Evolutionary conservation across 2,329 filamentous ascomycete genomes (phyloP), one percentile per base, ranked within the genome.

Genomic region (Claviceps sp.): DNA sequence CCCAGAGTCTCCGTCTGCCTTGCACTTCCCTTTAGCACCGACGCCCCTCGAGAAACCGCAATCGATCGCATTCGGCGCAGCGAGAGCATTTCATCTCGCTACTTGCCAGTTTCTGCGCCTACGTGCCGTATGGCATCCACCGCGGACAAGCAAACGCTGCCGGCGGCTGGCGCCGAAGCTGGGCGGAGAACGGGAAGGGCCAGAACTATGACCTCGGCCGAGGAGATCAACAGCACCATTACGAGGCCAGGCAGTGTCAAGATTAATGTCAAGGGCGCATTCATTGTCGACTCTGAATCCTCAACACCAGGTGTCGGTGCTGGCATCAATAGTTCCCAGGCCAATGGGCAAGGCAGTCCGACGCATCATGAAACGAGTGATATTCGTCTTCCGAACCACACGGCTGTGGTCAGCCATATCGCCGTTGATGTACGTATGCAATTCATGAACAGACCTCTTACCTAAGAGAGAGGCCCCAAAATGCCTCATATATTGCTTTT

Each of bases 181-280:
- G 50, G 20, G 37, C 26, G n/a, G 38, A 34, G 26, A n/a, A 26
- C 14, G 22, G 52, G 47, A n/a, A 42, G 44, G 45, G 39, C 52
- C 38, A 59, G 63, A 45, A 65, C 65, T 29, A 64, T 65, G 63
- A 78, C 74, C 38, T 73, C 71, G 55, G 75, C 74, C 11, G 72
- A 77, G 59, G 77, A 55, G 65, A 80, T 81, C 52, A 75, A 79
- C 64, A 79, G 71, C 60, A 77, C 77, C 47, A 77, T 84, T 60
- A 77, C 71, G 50, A 77, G 79, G 59, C 80, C 80, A 2, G 80
- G 80, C 23, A 78, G 86, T 14, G 89, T 96, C 62, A 85, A 87
- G 70, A 97, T 98, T 72, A 97, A 98, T 66, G 91, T 97, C 57
- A 83, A 89, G 66, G 93, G 91, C 62, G 93, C 93, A 40, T 96